Base-by-base conservation (phyloP, 176 grass and related monocot genomes). In the Puya raimondii region DNA sequence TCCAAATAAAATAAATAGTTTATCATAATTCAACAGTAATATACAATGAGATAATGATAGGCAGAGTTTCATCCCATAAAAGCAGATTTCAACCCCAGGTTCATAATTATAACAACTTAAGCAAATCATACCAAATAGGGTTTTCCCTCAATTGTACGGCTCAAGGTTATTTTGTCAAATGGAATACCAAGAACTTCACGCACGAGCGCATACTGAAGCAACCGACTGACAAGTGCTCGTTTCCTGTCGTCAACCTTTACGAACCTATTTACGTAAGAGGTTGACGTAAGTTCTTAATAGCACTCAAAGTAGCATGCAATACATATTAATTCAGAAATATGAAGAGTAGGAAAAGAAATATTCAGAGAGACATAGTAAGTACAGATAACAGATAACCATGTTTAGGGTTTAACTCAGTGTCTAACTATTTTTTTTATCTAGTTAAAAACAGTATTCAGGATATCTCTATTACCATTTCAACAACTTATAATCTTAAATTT, bases 241-340 rank as follows among this genome's bases (percentile, higher is more conserved):
- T 96, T 96, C 74, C 79, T 87, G 71, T 96, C 92, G 2, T 89
- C 86, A 17, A 85, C 72, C 49, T 50, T 88, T 13, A 81, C 69
- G 22, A 92, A 90, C 69, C 93, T 97, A 80, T 82, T 49, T 17
- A 18, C 7, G 70, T 63, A n/a, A 13, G 42, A 78, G 47, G 50
- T 64, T 70, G n/a, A 53, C 11, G 66, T 78, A 70, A 70, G 67
- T 70, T 3, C 3, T 20, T 8, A n/a, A 49, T 47, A 42, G 17
- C 14, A 67, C 26, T 16, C 65, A 67, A 27, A 48, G 16, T 13
- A 9, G 13, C 4, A 61, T 9, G 16, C n/a, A 18, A 20, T 10
- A 8, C 7, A 17, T 22, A 61, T 16, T 61, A 61, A 18, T 61
- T 61, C 56, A 61, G 16, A 61, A 61, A 20, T 10, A 61, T 18